Evolutionary conservation across 2,329 filamentous ascomycete genomes (phyloP), one percentile per base, ranked within the genome.

Genomic region (Diaporthe caulivora): DNA sequence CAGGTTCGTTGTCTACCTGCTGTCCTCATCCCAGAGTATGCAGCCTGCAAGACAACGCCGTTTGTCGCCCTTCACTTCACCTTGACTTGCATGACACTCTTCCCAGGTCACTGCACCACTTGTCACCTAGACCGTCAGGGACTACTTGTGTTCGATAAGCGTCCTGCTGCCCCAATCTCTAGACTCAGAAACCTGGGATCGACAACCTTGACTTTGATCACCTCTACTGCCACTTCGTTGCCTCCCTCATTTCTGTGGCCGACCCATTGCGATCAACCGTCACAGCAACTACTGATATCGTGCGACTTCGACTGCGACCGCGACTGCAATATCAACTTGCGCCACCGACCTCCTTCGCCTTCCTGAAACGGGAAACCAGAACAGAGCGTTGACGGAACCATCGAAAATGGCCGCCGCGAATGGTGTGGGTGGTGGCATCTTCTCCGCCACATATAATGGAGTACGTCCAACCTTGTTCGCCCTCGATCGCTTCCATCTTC

Each of bases 361-460:
- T 49, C 15, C 53, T 6, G 2, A 1, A 70, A 34, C 10, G 47
- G 24, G n/a, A 54, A 24, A 55, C 29, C 47, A 34, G n/a, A 26
- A 29, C 47, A 21, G 18, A 24, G 29, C 60, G 11, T 37, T 24
- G 18, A 58, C 26, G 21, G 40, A 37, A 15, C 11, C 11, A 42
- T 15, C 67, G 75, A 81, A 49, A 26, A 89, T 90, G 88, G 86
- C 85, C 75, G 88, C 89, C 80, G 83, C 80, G 77, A 72, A 65
- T 44, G 79, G 76, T 76, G 79, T 80, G 57, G 78, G 78, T 55
- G 71, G 77, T 77, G 89, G 89, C 79, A 88, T 93, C 74, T 93
- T 92, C 83, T 92, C 90, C 82, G 91, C 91, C 76, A 92, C 91
- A 26, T 93, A 92, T 80, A 92, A 91, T 82, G 91, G 91, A 81